These are phyloP conservation scores for Globisporangium carolinianum DNA, from an alignment of 352 stramenopile species.

Conservation along the genomic window DNA sequence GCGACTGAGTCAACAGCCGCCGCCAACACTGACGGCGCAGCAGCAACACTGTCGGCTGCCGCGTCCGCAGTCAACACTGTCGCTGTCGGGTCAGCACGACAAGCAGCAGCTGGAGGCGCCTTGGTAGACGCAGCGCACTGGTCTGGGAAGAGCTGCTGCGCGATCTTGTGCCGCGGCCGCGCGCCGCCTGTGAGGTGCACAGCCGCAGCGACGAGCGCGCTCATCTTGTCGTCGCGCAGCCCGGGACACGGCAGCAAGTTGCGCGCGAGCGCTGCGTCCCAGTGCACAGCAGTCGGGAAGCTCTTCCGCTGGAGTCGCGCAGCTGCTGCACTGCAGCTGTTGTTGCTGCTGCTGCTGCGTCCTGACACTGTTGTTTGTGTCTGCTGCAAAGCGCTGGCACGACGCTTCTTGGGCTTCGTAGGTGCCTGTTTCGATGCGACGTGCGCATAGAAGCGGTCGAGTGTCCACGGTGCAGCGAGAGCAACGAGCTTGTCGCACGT, in stretches of 20 bases:
- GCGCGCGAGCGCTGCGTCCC: constrained; percentile 34
- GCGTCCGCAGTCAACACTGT: neutral
- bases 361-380: neutral
- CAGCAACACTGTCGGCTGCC: neutral
- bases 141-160: constrained; percentile 63
- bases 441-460: constrained; percentile 56
- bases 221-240: constrained; percentile 48
- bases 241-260: constrained; percentile 56
- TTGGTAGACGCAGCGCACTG: constrained; percentile 22
- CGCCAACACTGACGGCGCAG: too few species aligned
- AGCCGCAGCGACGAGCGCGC: constrained; percentile 40
- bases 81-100: too few species aligned
- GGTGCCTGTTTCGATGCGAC: constrained; percentile 43
- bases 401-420: constrained; percentile 18
- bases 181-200: constrained; percentile 61
- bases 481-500: constrained; percentile 57
- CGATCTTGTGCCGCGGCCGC: constrained; percentile 54
- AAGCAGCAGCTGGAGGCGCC: too few species aligned
- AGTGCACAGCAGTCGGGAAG: constrained; percentile 47
- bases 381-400: too few species aligned
- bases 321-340: neutral
- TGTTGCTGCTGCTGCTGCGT: neutral
- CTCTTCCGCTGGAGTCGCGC: constrained; percentile 30
- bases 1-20: neutral
- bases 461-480: constrained; percentile 39